These are phyloP conservation scores for Edaphochlamys debaryana DNA, from an alignment of 139 green algal genomes.

Conservation along the genomic window DNA sequence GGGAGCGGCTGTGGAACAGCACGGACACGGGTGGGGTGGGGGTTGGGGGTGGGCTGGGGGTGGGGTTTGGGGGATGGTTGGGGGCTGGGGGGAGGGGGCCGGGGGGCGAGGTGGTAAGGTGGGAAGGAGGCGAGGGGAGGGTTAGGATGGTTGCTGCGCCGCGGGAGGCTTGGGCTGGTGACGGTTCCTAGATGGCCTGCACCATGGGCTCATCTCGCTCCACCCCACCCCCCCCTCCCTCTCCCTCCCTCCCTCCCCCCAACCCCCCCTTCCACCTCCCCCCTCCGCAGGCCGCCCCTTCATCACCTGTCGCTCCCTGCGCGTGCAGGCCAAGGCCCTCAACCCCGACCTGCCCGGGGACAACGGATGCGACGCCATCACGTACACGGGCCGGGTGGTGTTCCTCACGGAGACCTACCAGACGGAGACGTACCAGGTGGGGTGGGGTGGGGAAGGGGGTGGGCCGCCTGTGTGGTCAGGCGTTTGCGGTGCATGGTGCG, in stretches of 20 bases:
- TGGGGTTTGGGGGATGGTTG: too few relatives aligned
- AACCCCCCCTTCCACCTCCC: too few relatives aligned
- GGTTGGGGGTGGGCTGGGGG: too few relatives aligned
- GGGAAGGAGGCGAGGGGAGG: too few relatives aligned
- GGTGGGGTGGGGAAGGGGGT: background rate
- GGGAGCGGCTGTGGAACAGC: background rate
- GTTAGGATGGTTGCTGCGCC: too few relatives aligned
- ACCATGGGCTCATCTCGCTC: too few relatives aligned
- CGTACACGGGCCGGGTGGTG: background rate
- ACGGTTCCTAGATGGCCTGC: too few relatives aligned
- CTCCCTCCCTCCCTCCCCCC: too few relatives aligned
- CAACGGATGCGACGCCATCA: slow-evolving; percentile 19
- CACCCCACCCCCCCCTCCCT: too few relatives aligned
- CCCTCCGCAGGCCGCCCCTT: background rate
- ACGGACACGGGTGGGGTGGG: background rate
- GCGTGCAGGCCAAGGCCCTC: slow-evolving; percentile 17
- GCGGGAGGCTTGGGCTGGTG: too few relatives aligned
- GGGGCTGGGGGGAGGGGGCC: too few relatives aligned
- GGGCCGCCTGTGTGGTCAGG: background rate
- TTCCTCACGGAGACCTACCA: slow-evolving; percentile 29
- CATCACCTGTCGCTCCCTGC: slow-evolving; percentile 18
- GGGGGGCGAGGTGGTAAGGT: too few relatives aligned
- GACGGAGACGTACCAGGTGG: background rate
- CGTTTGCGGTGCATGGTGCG: background rate
- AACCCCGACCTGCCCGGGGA: background rate